A percentile compares a stretch with the other conserved stretches of the same genome.
Evolutionary conservation across 305 asterid species (phyloP).

Genomic region (Solanum hybrid): DNA sequence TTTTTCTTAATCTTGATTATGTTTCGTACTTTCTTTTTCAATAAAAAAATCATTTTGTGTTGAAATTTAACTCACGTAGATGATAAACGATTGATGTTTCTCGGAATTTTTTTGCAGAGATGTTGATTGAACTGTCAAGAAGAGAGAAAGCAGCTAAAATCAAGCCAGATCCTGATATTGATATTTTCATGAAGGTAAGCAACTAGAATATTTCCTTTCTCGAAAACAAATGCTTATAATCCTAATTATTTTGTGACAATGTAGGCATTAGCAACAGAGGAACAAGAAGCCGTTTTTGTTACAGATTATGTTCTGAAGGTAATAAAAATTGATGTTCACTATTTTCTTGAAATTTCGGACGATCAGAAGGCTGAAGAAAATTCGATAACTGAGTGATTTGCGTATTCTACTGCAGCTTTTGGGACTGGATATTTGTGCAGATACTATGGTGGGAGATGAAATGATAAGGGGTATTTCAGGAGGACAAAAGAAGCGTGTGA

Average conservation of each 20-base stretch:
- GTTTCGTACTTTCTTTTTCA: no score
- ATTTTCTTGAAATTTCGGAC: neutral
- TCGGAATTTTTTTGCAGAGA: slow-evolving; percentile 7
- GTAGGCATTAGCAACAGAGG: slow-evolving; percentile 69
- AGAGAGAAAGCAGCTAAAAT: slow-evolving; percentile 45
- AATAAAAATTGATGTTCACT: slow-evolving; percentile 2
- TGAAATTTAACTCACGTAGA: neutral
- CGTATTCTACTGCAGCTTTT: slow-evolving; percentile 1
- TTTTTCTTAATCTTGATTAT: no score
- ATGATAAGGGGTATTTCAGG: slow-evolving; percentile 19
- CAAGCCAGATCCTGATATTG: slow-evolving; percentile 52
- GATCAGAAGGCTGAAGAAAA: neutral
- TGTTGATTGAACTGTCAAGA: slow-evolving; percentile 38
- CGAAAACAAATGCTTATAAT: neutral
- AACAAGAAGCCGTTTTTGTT: slow-evolving; percentile 46
- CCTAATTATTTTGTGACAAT: neutral
- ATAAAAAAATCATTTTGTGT: neutral
- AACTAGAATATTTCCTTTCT: neutral
- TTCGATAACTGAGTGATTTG: neutral
- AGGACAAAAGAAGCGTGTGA: neutral
- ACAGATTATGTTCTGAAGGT: slow-evolving; percentile 53
- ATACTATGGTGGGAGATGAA: slow-evolving; percentile 19
- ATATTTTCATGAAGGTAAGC: slow-evolving; percentile 46
- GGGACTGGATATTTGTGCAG: slow-evolving; percentile 15
- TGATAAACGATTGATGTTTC: neutral